Base-by-base conservation (phyloP, 768 basidiomycete genomes). In the Candolleomyces aberdarensis region DNA sequence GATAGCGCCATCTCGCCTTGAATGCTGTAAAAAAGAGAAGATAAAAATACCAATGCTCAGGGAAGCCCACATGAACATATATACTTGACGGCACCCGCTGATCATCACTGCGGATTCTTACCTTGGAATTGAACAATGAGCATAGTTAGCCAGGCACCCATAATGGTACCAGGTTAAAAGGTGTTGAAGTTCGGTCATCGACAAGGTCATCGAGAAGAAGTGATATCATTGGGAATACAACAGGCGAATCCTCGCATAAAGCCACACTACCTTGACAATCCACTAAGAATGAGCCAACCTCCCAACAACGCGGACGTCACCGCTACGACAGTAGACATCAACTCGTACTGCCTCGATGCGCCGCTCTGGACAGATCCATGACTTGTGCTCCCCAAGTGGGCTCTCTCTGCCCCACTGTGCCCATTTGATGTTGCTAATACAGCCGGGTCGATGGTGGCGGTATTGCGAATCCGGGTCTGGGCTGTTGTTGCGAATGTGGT, bases 371-470 rank as follows among this genome's bases (percentile, higher is more conserved):
- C 40, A 6, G 32, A 49, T 44, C 75, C 76, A 57, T 69, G 60
- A 59, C 78, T 79, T 44, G 80, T 81, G 43, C 79, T 76, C 40
- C 75, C 78, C 7, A 76, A 53, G 20, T 66, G 46, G 19, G 61
- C 62, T 29, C 60, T 49, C 49, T 57, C 51, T 64, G 65, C 67
- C 19, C 72, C 75, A 41, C 65, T 67, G 54, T 75, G 74, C 3
- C 81, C 91, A 66, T 92, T 93, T 49, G 83, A 84, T 11, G 86
- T 89, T 48, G 83, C 82, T 56, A 93, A 69, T 8, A 81, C 81
- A 3, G 68, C 65, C 3, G 82, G 76, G 65, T 85, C 79, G 6
- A 91, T 72, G 0, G 83, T 83, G 0, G 79, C 79, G 3, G 85
- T 85, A 56, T 83, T 83, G 40, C 63, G 69, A 50, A 73, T 75